phyloP scores from a whole-genome alignment of 129 eudicot species.

The Solidago caesia region DNA sequence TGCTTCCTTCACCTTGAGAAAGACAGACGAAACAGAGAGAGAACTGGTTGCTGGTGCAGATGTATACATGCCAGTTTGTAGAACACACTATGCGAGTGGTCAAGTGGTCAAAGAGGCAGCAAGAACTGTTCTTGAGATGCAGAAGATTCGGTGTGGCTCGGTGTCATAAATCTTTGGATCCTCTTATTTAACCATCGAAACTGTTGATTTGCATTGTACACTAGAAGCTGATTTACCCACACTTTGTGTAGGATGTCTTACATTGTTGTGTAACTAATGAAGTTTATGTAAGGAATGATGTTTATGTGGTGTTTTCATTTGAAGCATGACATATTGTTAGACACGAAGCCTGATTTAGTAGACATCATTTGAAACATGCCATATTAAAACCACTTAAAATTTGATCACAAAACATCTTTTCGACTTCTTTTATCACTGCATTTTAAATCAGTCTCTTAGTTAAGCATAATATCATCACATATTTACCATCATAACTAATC shows the following conservation, averaged over 20 bases:
- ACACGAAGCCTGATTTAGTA: neutral
- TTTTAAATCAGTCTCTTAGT: too few relatives aligned
- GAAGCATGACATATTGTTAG: neutral
- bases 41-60: conserved; percentile 97
- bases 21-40: conserved; percentile 72
- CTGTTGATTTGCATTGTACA: neutral
- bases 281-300: conserved; percentile 1
- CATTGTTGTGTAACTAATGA: conserved; percentile 15
- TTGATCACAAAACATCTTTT: too few relatives aligned
- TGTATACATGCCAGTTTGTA: conserved; percentile 96
- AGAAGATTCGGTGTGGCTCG: conserved; percentile 43
- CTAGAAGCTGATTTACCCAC: conserved; percentile 7
- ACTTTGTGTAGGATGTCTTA: conserved; percentile 8
- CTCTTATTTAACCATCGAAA: neutral
- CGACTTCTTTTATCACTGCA: too few relatives aligned
- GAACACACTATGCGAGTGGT: conserved; percentile 84
- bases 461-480: too few relatives aligned
- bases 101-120: conserved; percentile 83
- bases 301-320: neutral
- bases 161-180: conserved; percentile 10
- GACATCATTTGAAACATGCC: too few relatives aligned
- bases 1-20: conserved; percentile 88
- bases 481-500: too few relatives aligned
- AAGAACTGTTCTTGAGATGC: conserved; percentile 52
- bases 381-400: too few relatives aligned